phyloP scores from a whole-genome alignment of 805 yeast genomes.

The Candida sakaeoensis region DNA sequence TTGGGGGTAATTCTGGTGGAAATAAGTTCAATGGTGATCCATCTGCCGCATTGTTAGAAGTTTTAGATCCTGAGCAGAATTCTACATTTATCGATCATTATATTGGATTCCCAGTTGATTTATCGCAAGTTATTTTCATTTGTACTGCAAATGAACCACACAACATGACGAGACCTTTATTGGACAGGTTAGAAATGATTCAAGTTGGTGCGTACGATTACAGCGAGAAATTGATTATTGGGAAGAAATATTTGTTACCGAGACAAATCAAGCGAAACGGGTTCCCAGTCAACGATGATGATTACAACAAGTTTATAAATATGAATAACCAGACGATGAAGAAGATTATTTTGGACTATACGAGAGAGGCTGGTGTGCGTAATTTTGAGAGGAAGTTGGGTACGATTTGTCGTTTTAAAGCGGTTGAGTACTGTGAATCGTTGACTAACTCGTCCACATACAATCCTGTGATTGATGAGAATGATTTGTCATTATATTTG shows the following conservation, averaged over 20 bases:
- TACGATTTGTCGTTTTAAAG: conserved; percentile 74
- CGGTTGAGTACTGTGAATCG: conserved; percentile 57
- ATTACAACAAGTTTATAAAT: conserved; percentile 30
- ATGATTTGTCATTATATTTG: conserved; percentile 63
- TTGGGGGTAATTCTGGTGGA: conserved; percentile 47
- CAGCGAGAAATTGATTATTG: conserved; percentile 72
- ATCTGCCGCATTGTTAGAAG: conserved; percentile 83
- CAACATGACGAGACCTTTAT: conserved; percentile 68
- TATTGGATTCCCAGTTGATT: conserved; percentile 79
- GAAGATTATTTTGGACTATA: conserved; percentile 62
- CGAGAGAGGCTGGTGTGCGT: conserved; percentile 85
- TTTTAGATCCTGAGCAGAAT: conserved; percentile 88
- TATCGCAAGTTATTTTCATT: conserved; percentile 74
- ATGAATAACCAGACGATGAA: conserved; percentile 54
- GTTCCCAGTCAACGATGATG: conserved; percentile 29
- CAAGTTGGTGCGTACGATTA: conserved; percentile 76
- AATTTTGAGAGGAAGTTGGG: conserved; percentile 73
- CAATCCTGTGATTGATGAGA: conserved; percentile 39
- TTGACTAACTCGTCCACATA: conserved; percentile 24
- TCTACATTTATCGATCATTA: conserved; percentile 74
- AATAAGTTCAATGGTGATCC: conserved; percentile 74
- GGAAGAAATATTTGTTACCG: conserved; percentile 64
- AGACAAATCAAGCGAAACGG: conserved; percentile 73
- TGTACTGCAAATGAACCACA: conserved; percentile 83
- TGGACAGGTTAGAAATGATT: conserved; percentile 82